Base-by-base conservation (phyloP, 2,329 filamentous ascomycete species). In the Huntiella bhutanensis region DNA sequence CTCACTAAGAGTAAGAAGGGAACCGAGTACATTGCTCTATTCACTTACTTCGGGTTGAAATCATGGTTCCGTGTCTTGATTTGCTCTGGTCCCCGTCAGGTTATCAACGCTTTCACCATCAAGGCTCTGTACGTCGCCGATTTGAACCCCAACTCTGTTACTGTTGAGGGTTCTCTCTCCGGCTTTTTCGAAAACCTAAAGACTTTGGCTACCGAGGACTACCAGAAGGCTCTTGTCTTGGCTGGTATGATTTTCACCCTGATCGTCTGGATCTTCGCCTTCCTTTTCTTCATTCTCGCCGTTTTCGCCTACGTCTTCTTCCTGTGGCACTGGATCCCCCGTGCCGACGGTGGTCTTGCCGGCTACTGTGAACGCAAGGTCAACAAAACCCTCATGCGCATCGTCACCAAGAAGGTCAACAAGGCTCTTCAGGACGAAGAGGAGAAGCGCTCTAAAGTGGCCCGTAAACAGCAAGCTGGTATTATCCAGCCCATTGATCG, bases 291-390 rank as follows among this genome's bases (percentile, higher is more conserved):
- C 43, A 64, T 88, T n/a, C 57, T 82, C 7, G 85, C 83, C 0
- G 65, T 77, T 16, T 55, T 92, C 1, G 77, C 93, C 50, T 96
- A 93, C 62, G 61, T 94, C 34, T 74, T 84, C 55, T 98, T 94
- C 60, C 70, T 98, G 4, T 94, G 82, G 73, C 82, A 91, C 61
- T 91, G 88, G 62, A 88, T 98, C 51, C 86, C 87, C 1, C 72
- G 73, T 33, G 68, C 75, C 8, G 86, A 95, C 56, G 84, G 85
- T 4, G 79, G 82, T 5, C 69, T 98, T 28, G 75, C 76, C 4
- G 77, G 78, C 19, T 98, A 93, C 64, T 96, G 91, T 59, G 80
- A 83, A 51, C 80, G 86, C 40, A 96, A 96, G 65, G 80, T 94
- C 59, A 92, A 93, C 62, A 79, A 75, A 55, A 71, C 86, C 53